A percentile compares a stretch with the other conserved stretches of the same genome.
phyloP scores from a whole-genome alignment of 805 yeast genomes.

The Zygoascus bituminiphila region DNA sequence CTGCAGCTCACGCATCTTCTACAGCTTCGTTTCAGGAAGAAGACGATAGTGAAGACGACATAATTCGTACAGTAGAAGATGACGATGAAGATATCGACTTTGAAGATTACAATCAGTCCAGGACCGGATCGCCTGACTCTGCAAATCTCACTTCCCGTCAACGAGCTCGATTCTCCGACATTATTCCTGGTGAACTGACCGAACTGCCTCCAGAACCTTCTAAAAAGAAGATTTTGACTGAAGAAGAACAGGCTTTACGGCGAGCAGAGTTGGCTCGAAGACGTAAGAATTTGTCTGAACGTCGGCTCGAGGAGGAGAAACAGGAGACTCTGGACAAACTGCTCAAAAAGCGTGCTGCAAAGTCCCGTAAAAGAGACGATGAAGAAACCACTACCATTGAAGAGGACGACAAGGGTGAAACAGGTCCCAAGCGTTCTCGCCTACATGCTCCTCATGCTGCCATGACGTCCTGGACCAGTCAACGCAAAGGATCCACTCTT shows the following conservation, averaged over 20 bases:
- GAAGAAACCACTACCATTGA: conserved; percentile 14
- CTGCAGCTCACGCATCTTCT: not conserved
- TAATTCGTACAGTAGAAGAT: conserved; percentile 7
- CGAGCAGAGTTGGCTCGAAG: conserved; percentile 85
- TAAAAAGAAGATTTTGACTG: conserved; percentile 54
- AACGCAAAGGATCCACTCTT: conserved; percentile 13
- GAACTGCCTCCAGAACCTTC: conserved; percentile 25
- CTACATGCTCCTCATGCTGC: conserved; percentile 27
- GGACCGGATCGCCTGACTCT: conserved; percentile 14
- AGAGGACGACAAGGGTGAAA: conserved; percentile 10
- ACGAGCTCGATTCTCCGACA: conserved; percentile 25
- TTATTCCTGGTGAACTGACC: conserved; percentile 22
- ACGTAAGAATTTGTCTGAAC: conserved; percentile 75
- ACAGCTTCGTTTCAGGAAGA: not conserved
- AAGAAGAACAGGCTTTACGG: conserved; percentile 72
- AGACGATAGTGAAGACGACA: conserved; percentile 3
- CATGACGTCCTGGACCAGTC: conserved; percentile 22
- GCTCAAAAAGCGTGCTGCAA: conserved; percentile 70
- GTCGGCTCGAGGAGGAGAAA: conserved; percentile 84
- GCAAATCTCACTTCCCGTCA: conserved; percentile 35
- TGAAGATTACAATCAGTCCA: conserved; percentile 11
- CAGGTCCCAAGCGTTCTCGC: conserved; percentile 13
- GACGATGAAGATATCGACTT: conserved; percentile 20
- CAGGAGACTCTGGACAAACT: conserved; percentile 83
- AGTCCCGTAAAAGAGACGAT: conserved; percentile 17